phyloP scores from a whole-genome alignment of 164 flowering plant genomes.

The Sextonia rubra region DNA sequence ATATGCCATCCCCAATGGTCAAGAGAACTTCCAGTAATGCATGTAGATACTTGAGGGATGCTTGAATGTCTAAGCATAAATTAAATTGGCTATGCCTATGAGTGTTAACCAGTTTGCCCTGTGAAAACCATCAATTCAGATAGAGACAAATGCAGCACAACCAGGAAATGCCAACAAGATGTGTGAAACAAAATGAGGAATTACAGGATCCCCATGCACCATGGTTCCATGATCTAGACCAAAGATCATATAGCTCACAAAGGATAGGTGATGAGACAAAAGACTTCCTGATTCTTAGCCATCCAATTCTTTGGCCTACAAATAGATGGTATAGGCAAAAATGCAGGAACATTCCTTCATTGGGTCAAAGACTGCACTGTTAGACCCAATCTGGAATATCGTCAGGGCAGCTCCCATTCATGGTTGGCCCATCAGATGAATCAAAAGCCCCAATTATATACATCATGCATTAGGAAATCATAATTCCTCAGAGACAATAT shows the following conservation, averaged over 20 bases:
- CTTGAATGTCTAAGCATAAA: constrained; percentile 25
- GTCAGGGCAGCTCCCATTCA: background rate
- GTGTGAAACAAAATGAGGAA: background rate
- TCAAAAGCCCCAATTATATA: background rate
- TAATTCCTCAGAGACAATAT: background rate
- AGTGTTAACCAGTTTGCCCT: constrained; percentile 47
- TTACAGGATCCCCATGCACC: background rate
- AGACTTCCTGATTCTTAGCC: background rate
- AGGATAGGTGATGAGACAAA: background rate
- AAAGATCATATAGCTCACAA: background rate
- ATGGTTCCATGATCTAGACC: background rate
- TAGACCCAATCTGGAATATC: no score
- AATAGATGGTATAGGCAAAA: constrained; percentile 16
- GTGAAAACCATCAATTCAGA: constrained; percentile 11
- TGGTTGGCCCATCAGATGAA: background rate
- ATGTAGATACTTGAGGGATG: constrained; percentile 31
- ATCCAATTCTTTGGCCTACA: background rate
- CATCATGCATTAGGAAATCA: background rate
- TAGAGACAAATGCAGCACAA: constrained; percentile 1
- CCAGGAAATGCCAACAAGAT: background rate
- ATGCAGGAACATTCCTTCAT: constrained; percentile 2
- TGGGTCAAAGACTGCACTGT: no score
- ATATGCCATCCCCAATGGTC: constrained; percentile 50
- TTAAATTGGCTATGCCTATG: constrained; percentile 16
- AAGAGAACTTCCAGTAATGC: constrained; percentile 34